phyloP scores from a whole-genome alignment of 129 eudicot species.

The Cynara cardunculus region DNA sequence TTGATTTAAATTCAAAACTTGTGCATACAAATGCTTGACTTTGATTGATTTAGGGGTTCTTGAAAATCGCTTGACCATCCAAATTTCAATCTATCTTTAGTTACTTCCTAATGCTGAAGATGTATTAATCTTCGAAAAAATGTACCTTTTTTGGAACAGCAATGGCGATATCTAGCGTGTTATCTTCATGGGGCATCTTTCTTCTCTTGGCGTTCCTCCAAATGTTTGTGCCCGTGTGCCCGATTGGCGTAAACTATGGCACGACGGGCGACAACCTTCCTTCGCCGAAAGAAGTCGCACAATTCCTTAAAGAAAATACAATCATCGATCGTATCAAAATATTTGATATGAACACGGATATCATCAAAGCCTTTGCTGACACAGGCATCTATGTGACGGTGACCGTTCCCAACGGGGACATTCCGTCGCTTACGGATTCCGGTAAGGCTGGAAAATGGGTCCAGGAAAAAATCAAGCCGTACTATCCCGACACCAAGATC shows the following conservation, averaged over 20 bases:
- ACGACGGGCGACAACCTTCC: slow-evolving; percentile 59
- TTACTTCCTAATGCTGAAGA: not conserved
- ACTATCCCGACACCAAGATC: slow-evolving; percentile 46
- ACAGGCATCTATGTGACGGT: slow-evolving; percentile 47
- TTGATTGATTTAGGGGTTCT: slow-evolving; percentile 4
- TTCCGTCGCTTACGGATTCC: slow-evolving; percentile 34
- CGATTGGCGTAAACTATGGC: slow-evolving; percentile 63
- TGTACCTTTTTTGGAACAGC: not conserved
- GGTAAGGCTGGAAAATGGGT: slow-evolving; percentile 49
- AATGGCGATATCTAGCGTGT: slow-evolving; percentile 18
- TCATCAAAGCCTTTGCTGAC: slow-evolving; percentile 44
- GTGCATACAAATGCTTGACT: not conserved
- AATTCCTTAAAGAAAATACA: slow-evolving; percentile 41
- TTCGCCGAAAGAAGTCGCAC: slow-evolving; percentile 45
- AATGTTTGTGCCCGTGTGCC: slow-evolving; percentile 5
- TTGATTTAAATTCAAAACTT: not conserved
- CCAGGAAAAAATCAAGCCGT: slow-evolving; percentile 34
- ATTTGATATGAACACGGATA: slow-evolving; percentile 50
- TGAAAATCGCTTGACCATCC: slow-evolving; percentile 21
- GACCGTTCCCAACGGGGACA: slow-evolving; percentile 42
- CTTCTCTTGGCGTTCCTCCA: slow-evolving; percentile 10
- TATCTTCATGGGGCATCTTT: not conserved
- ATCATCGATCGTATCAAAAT: slow-evolving; percentile 48
- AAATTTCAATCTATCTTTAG: slow-evolving; percentile 25
- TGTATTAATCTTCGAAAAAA: slow-evolving; percentile 10